A percentile compares a stretch with the other conserved stretches of the same genome.
These are phyloP conservation scores for Acanthochlamys bracteata DNA, from an alignment of 106 monocot species.

Conservation along the genomic window DNA sequence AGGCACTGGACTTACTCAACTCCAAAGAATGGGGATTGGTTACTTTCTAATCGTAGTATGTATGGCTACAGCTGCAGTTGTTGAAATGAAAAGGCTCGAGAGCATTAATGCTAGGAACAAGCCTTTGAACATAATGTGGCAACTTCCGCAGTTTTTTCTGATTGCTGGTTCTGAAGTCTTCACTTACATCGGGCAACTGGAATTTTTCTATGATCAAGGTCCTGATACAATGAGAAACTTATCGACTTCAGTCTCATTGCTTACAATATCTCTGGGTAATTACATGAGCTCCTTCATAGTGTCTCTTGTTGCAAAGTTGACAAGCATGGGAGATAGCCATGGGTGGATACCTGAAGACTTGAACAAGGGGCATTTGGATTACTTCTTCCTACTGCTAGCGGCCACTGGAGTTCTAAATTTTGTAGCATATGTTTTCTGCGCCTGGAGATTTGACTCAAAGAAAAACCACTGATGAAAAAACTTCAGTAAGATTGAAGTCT, in stretches of 20 bases:
- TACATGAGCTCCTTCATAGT: slow-evolving; percentile 44
- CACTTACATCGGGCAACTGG: slow-evolving; percentile 29
- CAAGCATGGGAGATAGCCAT: background rate
- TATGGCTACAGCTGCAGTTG: slow-evolving; percentile 24
- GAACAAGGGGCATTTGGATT: slow-evolving; percentile 43
- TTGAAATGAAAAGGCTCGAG: slow-evolving; percentile 29
- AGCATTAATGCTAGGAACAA: background rate
- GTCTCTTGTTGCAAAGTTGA: slow-evolving; percentile 12
- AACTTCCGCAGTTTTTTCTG: slow-evolving; percentile 44
- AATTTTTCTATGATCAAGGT: slow-evolving; percentile 55
- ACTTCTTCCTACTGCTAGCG: slow-evolving; percentile 28
- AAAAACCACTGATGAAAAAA: too few relatives aligned
- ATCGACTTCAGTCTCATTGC: slow-evolving; percentile 29
- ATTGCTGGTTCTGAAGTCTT: slow-evolving; percentile 32
- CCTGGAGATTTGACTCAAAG: too few relatives aligned
- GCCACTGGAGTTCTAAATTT: slow-evolving; percentile 17
- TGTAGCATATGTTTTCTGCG: slow-evolving; percentile 16
- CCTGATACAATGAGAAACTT: slow-evolving; percentile 47
- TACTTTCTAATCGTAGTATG: slow-evolving; percentile 2
- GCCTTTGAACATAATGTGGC: slow-evolving; percentile 20
- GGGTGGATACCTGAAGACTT: slow-evolving; percentile 53
- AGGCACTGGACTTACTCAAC: slow-evolving; percentile 3
- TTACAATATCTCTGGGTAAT: slow-evolving; percentile 26
- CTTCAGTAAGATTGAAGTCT: too few relatives aligned
- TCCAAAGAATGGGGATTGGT: slow-evolving; percentile 19